Base-by-base conservation (phyloP, 305 asterid species). In the Petunia hybrid region DNA sequence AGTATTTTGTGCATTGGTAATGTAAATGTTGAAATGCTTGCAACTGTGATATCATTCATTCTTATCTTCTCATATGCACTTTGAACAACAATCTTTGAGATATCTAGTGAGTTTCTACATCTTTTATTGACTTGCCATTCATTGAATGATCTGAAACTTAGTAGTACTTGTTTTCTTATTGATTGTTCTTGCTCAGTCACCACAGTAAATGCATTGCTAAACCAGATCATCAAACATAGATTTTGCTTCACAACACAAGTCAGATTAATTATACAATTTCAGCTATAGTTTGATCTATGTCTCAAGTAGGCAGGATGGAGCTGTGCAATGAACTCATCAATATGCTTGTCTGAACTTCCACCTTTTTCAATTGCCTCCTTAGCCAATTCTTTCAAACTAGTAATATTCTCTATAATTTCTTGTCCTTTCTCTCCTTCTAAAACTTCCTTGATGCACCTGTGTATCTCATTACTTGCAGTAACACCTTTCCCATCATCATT, bases 271-370 rank as follows among this genome's bases (percentile, higher is more conserved):
- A 36, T 68, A 43, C 40, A 42, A 46, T 43, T 69, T 68, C 41
- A 69, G 40, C 22, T 69, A 40, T 8, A 69, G 76, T 69, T 69
- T 45, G 76, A 69, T 69, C 59, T 69, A 4, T 69, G 76, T 22
- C 59, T 69, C 76, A 69, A 69, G 76, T 22, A 76, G 51, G 56
- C 48, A 55, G 53, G 80, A 57, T 56, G n/a, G 60, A 88, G 80
- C 40, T 81, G 83, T 71, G 88, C 68, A 80, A 86, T 63, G 38
- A 88, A 81, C 70, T 86, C 86, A 67, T 88, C 73, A 22, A 89
- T 89, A 77, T 82, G 82, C n/a, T 46, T 82, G 67, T 91, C 91
- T 43, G 92, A 88, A 80, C 84, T 84, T 64, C 90, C 92, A 40
- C 90, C 91, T 64, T 78, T 85, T 13, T 75, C 85, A 38, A 86